phyloP scores from a whole-genome alignment of 2,329 filamentous ascomycete species.

The Xylaria sp. region DNA sequence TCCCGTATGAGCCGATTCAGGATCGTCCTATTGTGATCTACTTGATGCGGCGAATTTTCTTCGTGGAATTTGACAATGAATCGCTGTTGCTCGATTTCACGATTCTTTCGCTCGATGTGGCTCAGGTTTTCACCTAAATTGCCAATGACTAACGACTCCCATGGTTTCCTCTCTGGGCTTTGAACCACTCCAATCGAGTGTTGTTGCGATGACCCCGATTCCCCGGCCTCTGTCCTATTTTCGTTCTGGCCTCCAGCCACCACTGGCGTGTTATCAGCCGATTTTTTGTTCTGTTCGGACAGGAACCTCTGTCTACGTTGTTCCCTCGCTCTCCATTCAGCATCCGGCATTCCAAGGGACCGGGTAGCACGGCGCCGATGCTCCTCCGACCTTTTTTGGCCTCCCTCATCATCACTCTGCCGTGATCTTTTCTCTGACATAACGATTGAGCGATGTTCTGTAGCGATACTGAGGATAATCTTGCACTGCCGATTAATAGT shows the following conservation, averaged over 20 bases:
- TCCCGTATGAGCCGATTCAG: constrained; percentile 43
- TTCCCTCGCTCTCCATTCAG: constrained; percentile 40
- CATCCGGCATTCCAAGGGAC: constrained; percentile 41
- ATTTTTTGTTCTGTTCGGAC: constrained; percentile 17
- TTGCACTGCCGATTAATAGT: background rate
- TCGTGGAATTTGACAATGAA: constrained; percentile 48
- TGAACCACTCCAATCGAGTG: background rate
- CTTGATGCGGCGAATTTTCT: constrained; percentile 43
- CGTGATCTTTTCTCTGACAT: constrained; percentile 27
- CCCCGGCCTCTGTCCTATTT: background rate
- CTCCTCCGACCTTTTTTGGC: background rate
- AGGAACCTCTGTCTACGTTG: constrained; percentile 37
- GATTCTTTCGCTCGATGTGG: constrained; percentile 52
- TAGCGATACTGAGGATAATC: background rate
- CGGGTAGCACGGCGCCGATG: constrained; percentile 27
- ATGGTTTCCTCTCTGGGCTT: constrained; percentile 41
- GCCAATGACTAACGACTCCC: constrained; percentile 51
- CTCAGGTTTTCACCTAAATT: constrained; percentile 53
- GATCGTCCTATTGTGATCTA: constrained; percentile 42
- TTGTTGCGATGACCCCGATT: background rate
- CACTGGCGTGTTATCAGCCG: constrained; percentile 16
- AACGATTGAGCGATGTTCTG: background rate
- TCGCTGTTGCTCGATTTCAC: constrained; percentile 53
- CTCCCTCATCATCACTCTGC: constrained; percentile 7
- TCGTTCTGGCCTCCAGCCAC: constrained; percentile 14